Evolutionary conservation across 768 basidiomycete genomes (phyloP).

Genomic region (Boletus sensibilis): DNA sequence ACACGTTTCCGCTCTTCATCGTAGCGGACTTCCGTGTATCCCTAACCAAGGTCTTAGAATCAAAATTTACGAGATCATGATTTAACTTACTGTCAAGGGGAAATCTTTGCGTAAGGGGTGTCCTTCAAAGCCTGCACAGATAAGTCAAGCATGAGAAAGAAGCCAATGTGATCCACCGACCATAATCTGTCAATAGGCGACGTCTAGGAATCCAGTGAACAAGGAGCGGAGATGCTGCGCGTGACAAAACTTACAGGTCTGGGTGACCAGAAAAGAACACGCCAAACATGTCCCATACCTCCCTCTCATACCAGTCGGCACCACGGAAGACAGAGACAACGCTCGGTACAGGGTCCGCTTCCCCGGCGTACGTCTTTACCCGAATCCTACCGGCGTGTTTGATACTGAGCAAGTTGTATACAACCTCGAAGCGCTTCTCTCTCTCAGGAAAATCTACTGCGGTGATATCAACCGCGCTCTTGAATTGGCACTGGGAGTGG

Average conservation of each 20-base stretch:
- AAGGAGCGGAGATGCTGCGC: constrained; percentile 4
- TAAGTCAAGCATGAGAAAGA: not conserved
- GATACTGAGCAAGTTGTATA: constrained; percentile 90
- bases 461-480: constrained; percentile 87
- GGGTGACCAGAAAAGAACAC: constrained; percentile 97
- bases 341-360: constrained; percentile 89
- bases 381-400: constrained; percentile 79
- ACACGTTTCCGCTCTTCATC: constrained; percentile 97
- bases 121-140: constrained; percentile 79
- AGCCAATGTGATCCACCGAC: constrained; percentile 37
- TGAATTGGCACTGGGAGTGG: constrained; percentile 94
- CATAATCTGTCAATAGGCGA: constrained; percentile 97
- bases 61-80: not conserved
- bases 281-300: constrained; percentile 97
- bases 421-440: constrained; percentile 92
- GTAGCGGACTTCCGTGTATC: constrained; percentile 98
- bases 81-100: constrained; percentile 78
- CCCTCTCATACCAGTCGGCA: constrained; percentile 98
- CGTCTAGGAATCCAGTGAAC: constrained; percentile 51
- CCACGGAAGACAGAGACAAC: constrained; percentile 76
- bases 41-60: constrained; percentile 45
- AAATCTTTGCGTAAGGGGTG: constrained; percentile 98
- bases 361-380: constrained; percentile 96
- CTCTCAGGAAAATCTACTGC: constrained; percentile 95
- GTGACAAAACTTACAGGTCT: constrained; percentile 68